Evolutionary conservation across 331 rosid genomes (phyloP).

Genomic region (Acacia concinna): DNA sequence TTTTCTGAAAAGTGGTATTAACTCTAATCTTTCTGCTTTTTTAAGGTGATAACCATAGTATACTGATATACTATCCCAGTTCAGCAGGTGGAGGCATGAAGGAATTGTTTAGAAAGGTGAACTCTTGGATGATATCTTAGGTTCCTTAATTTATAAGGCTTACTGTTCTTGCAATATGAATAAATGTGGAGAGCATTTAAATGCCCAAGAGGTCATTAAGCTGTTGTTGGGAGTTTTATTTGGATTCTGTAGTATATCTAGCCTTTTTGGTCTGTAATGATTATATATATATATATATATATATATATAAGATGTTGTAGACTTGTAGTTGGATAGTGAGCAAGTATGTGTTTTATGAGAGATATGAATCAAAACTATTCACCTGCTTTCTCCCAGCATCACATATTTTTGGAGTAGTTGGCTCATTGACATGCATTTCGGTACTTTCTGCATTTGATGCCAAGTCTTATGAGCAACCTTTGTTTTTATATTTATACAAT

Average conservation of each 20-base stretch:
- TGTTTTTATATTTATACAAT: slow-evolving; percentile 24
- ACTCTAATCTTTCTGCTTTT: slow-evolving; percentile 40
- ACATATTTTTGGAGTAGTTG: slow-evolving; percentile 19
- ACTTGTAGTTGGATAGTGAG: slow-evolving; percentile 16
- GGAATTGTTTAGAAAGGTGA: slow-evolving; percentile 97
- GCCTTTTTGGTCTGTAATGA: slow-evolving; percentile 5
- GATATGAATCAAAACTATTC: slow-evolving; percentile 23
- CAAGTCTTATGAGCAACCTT: slow-evolving; percentile 5
- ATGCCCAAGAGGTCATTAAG: slow-evolving; percentile 19
- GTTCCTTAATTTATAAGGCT: slow-evolving; percentile 26
- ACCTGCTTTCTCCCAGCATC: slow-evolving; percentile 22
- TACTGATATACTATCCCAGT: slow-evolving; percentile 99
- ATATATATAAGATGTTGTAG: slow-evolving; percentile 29
- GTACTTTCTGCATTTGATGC: slow-evolving; percentile 18
- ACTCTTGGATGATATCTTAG: slow-evolving; percentile 35
- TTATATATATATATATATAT: too few species aligned
- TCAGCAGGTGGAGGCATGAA: slow-evolving; percentile 99
- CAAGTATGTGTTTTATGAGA: slow-evolving; percentile 12
- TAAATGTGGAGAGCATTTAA: slow-evolving; percentile 23
- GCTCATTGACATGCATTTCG: slow-evolving; percentile 23
- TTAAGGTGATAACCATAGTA: slow-evolving; percentile 93
- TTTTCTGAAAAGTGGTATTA: slow-evolving; percentile 37
- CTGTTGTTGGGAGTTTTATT: slow-evolving; percentile 21
- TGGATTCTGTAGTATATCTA: background rate
- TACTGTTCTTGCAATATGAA: slow-evolving; percentile 14